Percentiles rank a stretch among this genome's conserved stretches.
phyloP scores from a whole-genome alignment of 2,329 filamentous ascomycete species.

The Penicillium frequentans region DNA sequence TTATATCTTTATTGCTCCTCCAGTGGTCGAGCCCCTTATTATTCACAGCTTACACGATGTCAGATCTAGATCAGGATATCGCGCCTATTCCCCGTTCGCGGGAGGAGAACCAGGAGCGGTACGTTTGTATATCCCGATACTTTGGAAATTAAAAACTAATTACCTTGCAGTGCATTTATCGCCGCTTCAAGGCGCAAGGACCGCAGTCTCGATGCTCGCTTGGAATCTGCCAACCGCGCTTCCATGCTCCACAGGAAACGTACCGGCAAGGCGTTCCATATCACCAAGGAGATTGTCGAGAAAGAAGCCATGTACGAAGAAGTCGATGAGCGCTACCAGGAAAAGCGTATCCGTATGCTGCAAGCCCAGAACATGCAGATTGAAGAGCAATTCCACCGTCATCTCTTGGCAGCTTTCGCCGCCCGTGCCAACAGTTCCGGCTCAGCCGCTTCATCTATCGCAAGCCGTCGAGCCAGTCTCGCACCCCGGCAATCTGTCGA shows the following conservation, averaged over 20 bases:
- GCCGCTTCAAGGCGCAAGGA: conserved; percentile 86
- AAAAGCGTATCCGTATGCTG: conserved; percentile 41
- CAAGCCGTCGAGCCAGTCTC: conserved; percentile 29
- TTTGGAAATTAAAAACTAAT: background rate
- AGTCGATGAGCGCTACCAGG: conserved; percentile 71
- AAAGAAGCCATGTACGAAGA: conserved; percentile 97
- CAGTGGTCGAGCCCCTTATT: background rate
- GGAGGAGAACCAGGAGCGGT: conserved; percentile 50
- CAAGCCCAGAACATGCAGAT: conserved; percentile 40
- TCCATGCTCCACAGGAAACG: conserved; percentile 89
- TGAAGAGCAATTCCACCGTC: conserved; percentile 38
- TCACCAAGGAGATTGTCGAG: conserved; percentile 81
- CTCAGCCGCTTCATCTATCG: conserved; percentile 21
- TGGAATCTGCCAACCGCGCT: conserved; percentile 82
- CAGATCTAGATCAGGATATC: conserved; percentile 32
- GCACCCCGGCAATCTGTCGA: conserved; percentile 28
- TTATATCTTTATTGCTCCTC: background rate
- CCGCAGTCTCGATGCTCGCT: conserved; percentile 79
- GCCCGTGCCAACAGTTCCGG: conserved; percentile 18
- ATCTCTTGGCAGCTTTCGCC: conserved; percentile 37
- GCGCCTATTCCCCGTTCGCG: conserved; percentile 37
- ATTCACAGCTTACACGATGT: conserved; percentile 15
- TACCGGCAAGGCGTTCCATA: conserved; percentile 77
- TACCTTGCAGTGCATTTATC: conserved; percentile 71
- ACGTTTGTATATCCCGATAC: conserved; percentile 6